Conservation (phyloP, 345 rosid genomes). For the Euphorbia pulcherrima region DNA sequence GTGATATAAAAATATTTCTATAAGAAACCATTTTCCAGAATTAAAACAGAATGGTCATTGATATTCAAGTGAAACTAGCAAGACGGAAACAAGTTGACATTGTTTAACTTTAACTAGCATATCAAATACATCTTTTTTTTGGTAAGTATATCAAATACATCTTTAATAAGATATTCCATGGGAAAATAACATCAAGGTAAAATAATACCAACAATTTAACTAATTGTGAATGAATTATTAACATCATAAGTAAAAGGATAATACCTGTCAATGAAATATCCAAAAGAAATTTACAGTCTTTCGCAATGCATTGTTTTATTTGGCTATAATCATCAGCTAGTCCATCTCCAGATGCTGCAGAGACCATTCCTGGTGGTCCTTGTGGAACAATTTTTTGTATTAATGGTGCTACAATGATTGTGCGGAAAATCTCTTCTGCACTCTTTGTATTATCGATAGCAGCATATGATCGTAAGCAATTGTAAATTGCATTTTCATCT, state of each 20-base stretch:
- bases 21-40: neutral
- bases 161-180: neutral
- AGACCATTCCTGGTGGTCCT: slow-evolving; percentile 42
- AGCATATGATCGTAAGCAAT: slow-evolving; percentile 94
- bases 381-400: slow-evolving; percentile 58
- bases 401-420: slow-evolving; percentile 67
- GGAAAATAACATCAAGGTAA: neutral
- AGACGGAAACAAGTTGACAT: neutral
- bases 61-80: neutral
- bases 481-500: slow-evolving; percentile 86
- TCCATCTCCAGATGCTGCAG: slow-evolving; percentile 57
- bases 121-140: no score
- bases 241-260: neutral
- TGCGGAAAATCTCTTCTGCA: slow-evolving; percentile 87
- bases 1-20: neutral
- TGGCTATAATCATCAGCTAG: slow-evolving; percentile 75
- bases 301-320: slow-evolving; percentile 57
- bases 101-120: no score
- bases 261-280: slow-evolving; percentile 85
- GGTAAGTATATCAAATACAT: neutral
- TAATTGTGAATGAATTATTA: no score
- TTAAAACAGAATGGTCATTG: no score
- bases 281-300: slow-evolving; percentile 77
- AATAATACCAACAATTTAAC: neutral
- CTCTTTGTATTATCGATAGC: slow-evolving; percentile 72